Conservation (phyloP, 495 filamentous ascomycete genomes). For the Tricharina praecox region DNA sequence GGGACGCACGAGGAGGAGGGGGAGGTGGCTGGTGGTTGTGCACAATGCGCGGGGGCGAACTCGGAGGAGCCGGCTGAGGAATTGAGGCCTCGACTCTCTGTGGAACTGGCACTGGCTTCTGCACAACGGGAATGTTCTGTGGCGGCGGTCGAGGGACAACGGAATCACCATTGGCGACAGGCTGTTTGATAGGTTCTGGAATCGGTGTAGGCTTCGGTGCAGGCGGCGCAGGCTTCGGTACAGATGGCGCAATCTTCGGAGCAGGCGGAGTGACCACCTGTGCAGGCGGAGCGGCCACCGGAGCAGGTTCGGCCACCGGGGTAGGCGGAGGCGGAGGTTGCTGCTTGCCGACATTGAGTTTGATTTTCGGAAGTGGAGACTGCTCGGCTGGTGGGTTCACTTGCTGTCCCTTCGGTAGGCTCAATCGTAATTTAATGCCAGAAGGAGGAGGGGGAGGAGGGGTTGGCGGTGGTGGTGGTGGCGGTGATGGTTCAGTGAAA, state of each 20-base stretch:
- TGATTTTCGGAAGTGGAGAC: slow-evolving; percentile 56
- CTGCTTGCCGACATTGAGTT: slow-evolving; percentile 47
- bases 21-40: too few relatives aligned
- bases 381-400: slow-evolving; percentile 16
- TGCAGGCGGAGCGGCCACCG: not conserved
- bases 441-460: too few relatives aligned
- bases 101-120: not conserved
- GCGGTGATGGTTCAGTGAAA: slow-evolving; percentile 27
- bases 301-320: not conserved
- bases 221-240: not conserved
- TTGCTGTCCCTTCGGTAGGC: slow-evolving; percentile 21
- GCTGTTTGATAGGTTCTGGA: too few relatives aligned
- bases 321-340: slow-evolving; percentile 24
- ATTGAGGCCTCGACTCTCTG: too few relatives aligned
- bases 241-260: too few relatives aligned
- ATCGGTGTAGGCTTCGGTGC: not conserved
- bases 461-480: too few relatives aligned
- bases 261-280: too few relatives aligned
- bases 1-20: not conserved
- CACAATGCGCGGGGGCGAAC: too few relatives aligned
- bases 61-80: not conserved
- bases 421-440: slow-evolving; percentile 25
- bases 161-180: not conserved
- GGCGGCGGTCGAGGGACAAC: not conserved
- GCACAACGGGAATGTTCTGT: not conserved